Conservation (phyloP, 2,329 filamentous ascomycete genomes). For the Raffaelea albimanens region DNA sequence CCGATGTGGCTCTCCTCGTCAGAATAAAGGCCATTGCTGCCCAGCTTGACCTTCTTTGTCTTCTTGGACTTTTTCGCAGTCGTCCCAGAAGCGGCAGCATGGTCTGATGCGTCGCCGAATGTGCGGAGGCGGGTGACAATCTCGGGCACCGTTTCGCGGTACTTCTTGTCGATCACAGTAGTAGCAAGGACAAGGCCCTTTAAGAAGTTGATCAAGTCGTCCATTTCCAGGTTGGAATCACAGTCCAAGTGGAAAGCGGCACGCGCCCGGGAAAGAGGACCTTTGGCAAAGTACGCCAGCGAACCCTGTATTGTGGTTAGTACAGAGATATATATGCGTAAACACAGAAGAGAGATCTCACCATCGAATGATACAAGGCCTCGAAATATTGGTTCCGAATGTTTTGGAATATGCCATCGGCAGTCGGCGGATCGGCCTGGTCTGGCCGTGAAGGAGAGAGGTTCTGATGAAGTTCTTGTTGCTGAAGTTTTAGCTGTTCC, state of each 20-base stretch:
- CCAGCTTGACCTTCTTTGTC: slow-evolving; percentile 52
- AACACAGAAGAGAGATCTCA: slow-evolving; percentile 23
- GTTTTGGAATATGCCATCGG: slow-evolving; percentile 46
- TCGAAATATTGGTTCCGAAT: slow-evolving; percentile 51
- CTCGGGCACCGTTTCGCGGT: slow-evolving; percentile 58
- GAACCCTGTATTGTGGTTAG: slow-evolving; percentile 55
- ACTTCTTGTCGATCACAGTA: slow-evolving; percentile 68
- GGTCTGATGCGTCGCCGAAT: slow-evolving; percentile 45
- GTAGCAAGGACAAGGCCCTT: slow-evolving; percentile 58
- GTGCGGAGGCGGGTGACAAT: slow-evolving; percentile 49
- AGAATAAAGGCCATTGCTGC: slow-evolving; percentile 60
- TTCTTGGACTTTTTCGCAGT: slow-evolving; percentile 15
- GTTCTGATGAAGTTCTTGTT: too few relatives aligned
- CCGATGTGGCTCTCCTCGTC: slow-evolving; percentile 55
- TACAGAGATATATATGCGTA: slow-evolving; percentile 9
- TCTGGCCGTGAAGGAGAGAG: neutral
- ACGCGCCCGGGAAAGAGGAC: slow-evolving; percentile 64
- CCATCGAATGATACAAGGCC: slow-evolving; percentile 54
- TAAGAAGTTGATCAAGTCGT: slow-evolving; percentile 59
- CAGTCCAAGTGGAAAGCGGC: slow-evolving; percentile 58
- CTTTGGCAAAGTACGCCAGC: slow-evolving; percentile 76
- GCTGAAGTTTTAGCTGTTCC: too few relatives aligned
- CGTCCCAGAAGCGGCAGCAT: slow-evolving; percentile 15
- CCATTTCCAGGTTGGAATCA: slow-evolving; percentile 49
- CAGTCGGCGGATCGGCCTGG: slow-evolving; percentile 25